Percentiles rank a stretch among this genome's conserved stretches.
phyloP scores from a whole-genome alignment of 345 rosid species.

The Melaleuca alternifolia region DNA sequence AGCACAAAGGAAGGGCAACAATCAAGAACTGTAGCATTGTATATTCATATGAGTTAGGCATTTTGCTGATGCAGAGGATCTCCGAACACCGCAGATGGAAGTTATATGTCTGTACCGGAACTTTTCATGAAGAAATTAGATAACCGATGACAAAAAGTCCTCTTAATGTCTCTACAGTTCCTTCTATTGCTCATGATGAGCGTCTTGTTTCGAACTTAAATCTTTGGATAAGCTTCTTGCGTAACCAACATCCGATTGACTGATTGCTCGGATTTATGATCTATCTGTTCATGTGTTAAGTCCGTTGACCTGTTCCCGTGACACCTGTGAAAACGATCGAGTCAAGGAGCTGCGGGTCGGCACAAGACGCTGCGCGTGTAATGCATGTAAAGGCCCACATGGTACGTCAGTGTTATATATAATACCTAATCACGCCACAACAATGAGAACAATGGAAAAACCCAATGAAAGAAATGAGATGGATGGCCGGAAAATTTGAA shows the following conservation, averaged over 20 bases:
- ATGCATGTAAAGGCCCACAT: neutral
- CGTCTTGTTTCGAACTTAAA: neutral
- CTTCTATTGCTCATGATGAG: fast-evolving
- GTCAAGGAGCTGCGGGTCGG: neutral
- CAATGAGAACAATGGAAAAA: fast-evolving
- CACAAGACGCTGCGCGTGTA: neutral
- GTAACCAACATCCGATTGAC: no score
- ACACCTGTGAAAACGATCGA: neutral
- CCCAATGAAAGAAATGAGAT: neutral
- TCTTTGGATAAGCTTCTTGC: neutral
- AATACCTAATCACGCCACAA: neutral
- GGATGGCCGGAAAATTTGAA: neutral
- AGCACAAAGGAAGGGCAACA: neutral
- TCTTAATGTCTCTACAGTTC: neutral
- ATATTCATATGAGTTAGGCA: neutral
- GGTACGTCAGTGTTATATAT: neutral
- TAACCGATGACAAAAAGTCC: neutral
- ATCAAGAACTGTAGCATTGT: neutral
- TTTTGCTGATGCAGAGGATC: neutral
- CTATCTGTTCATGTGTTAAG: neutral
- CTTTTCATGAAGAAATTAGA: neutral
- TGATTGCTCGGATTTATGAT: neutral
- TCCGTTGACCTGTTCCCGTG: neutral
- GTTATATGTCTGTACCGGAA: neutral
- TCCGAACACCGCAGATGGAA: neutral